A percentile compares a stretch with the other conserved stretches of the same genome.
Conservation (phyloP, 78 protist species). For the Carpediemonas membranifera region DNA sequence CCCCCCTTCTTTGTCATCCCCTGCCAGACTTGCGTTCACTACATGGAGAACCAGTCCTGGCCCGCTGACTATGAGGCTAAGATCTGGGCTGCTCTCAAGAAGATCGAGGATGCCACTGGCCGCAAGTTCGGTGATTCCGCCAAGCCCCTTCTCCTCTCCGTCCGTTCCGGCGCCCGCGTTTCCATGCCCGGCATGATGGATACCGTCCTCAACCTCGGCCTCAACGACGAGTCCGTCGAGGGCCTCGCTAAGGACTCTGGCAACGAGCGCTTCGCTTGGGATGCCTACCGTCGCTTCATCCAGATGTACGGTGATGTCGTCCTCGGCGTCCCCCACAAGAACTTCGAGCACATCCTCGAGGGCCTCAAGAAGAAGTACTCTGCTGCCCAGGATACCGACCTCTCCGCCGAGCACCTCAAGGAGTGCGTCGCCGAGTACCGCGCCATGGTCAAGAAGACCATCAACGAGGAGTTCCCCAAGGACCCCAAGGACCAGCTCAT, state of each 20-base stretch:
- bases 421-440: constrained; percentile 17
- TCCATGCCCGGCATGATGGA: constrained; percentile 58
- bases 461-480: constrained; percentile 41
- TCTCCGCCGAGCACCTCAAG: constrained; percentile 39
- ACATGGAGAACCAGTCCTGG: background rate
- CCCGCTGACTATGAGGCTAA: constrained; percentile 17
- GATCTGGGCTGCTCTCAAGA: background rate
- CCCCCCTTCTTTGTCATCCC: constrained; percentile 64
- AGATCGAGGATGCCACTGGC: constrained; percentile 39
- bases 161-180: constrained; percentile 53
- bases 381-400: constrained; percentile 25
- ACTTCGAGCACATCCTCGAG: constrained; percentile 36
- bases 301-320: constrained; percentile 56
- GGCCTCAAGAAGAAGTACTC: constrained; percentile 14
- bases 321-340: constrained; percentile 13
- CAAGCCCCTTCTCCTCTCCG: constrained; percentile 56
- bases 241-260: constrained; percentile 17
- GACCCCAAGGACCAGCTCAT: constrained; percentile 48
- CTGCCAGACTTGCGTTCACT: constrained; percentile 35
- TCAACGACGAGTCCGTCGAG: constrained; percentile 36
- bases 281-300: constrained; percentile 64
- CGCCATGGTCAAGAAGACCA: background rate
- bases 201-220: constrained; percentile 67
- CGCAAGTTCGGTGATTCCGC: constrained; percentile 33
- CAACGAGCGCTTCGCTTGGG: constrained; percentile 50